A percentile compares a stretch with the other conserved stretches of the same genome.
These are phyloP conservation scores for Aspergillus felis DNA, from an alignment of 2,329 filamentous ascomycete genomes.

Conservation along the genomic window DNA sequence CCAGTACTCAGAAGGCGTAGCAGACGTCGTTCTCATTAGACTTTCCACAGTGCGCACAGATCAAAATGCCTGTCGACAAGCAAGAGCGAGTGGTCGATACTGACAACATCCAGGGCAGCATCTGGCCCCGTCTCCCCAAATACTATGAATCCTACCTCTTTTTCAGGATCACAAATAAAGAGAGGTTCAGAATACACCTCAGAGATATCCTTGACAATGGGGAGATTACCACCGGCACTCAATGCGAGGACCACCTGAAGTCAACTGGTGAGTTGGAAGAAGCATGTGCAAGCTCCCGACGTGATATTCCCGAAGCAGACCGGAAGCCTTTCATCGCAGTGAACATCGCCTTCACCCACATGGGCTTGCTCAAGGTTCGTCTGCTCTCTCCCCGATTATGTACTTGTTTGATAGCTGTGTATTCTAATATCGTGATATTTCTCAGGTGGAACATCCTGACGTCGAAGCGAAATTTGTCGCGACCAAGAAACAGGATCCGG, in stretches of 20 bases:
- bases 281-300: neutral
- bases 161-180: constrained; percentile 12
- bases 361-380: constrained; percentile 11
- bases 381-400: neutral
- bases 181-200: constrained; percentile 11
- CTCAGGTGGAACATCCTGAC: constrained; percentile 1
- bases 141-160: constrained; percentile 14
- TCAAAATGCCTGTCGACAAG: neutral
- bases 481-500: neutral
- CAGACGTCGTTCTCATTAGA: neutral
- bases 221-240: constrained; percentile 13
- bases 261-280: neutral
- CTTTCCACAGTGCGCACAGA: neutral
- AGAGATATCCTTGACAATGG: neutral
- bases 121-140: constrained; percentile 13
- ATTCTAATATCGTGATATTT: neutral
- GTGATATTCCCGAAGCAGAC: neutral
- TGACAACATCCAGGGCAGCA: constrained; percentile 11
- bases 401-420: neutral
- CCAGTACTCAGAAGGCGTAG: neutral
- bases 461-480: neutral
- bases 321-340: constrained; percentile 6
- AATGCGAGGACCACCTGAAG: constrained; percentile 8
- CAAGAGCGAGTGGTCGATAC: constrained; percentile 7
- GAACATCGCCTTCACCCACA: constrained; percentile 11